Evolutionary conservation across 2,329 filamentous ascomycete species (phyloP).

Genomic region (Alternaria sp.): DNA sequence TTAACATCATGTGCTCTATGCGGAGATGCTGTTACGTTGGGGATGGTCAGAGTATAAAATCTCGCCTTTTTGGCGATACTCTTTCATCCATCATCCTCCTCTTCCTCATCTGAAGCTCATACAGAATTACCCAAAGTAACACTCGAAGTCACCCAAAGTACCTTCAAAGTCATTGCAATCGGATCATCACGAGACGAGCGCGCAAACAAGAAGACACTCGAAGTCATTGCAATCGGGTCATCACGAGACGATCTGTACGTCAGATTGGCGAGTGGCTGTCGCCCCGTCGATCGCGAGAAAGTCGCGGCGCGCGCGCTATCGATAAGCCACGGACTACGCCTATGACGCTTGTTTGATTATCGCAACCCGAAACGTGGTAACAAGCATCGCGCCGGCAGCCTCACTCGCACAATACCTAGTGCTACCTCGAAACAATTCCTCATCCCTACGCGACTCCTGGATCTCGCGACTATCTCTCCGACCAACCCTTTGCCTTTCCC

Average conservation of each 20-base stretch:
- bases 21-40: no score
- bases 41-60: no score
- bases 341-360: constrained; percentile 13
- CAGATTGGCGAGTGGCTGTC: background rate
- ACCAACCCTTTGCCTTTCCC: background rate
- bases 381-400: constrained; percentile 11
- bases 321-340: constrained; percentile 14
- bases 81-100: no score
- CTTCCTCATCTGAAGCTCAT: no score
- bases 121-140: no score
- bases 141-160: background rate
- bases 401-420: background rate
- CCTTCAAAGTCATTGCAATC: background rate
- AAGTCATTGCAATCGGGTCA: background rate
- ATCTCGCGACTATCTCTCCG: background rate
- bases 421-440: background rate
- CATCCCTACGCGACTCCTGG: constrained; percentile 1
- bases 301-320: constrained; percentile 9
- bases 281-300: background rate
- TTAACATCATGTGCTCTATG: no score
- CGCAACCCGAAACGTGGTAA: constrained; percentile 25
- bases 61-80: no score
- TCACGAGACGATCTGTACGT: background rate
- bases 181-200: background rate
- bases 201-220: no score